Evolutionary conservation across 2,329 filamentous ascomycete species (phyloP), one percentile per base, ranked within the genome.

Genomic region (Lasiodiplodia theobromae): DNA sequence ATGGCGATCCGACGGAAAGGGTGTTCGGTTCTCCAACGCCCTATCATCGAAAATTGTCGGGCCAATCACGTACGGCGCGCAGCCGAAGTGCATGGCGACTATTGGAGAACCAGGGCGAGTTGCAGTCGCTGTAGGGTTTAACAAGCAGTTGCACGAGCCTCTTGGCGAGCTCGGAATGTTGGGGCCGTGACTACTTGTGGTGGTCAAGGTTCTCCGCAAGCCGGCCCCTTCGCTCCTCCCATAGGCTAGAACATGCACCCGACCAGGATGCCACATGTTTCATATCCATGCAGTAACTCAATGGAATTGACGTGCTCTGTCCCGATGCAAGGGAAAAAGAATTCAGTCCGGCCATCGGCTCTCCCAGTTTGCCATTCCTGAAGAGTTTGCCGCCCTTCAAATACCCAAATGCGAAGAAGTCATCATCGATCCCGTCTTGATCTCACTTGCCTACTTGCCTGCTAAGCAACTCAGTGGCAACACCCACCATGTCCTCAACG

Each of bases 371-470:
- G 44, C n/a, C 71, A 80, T 80, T 5, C 83, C 84, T 2, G 78
- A 79, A 57, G 82, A 80, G n/a, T 83, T 87, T 71, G 80, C 84
- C 18, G 73, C 79, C 69, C n/a, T 11, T 47, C 44, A n/a, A 47
- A 7, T 4, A 21, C 21, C 44, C 11, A 47, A 47, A 47, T 11
- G 44, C n/a, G 21, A 44, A 44, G 40, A 18, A 18, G 18, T 10
- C 14, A 11, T 88, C 58, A 79, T 87, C 31, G 31, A 34, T 34
- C 31, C 6, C 31, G 31, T 40, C 87, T 87, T 84, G 85, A 80
- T 2, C 80, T 28, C 28, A 28, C 5, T 28, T 28, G 28, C 31
- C 31, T 6, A 34, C 31, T 34, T 34, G 8, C 8, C 28, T 28
- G 28, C 5, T 28, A 4, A 28, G 25, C 25, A 28, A 3, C 31